Base-by-base conservation (phyloP, 1,284 basidiomycete species). In the Naganishia sp. region DNA sequence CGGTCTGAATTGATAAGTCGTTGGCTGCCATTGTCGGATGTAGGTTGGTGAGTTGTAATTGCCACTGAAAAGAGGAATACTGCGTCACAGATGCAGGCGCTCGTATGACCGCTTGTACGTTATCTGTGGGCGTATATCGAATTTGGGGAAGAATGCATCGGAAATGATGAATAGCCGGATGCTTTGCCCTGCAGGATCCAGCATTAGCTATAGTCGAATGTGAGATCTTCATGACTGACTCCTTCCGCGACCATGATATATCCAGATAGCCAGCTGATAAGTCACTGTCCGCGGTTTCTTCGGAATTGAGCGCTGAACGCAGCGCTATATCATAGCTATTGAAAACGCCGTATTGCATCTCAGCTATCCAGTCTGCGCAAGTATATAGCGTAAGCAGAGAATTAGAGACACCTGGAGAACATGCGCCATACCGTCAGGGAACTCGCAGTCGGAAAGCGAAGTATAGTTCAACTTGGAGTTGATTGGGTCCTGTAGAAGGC, bases 41-140 rank as follows among this genome's bases (percentile, higher is more conserved):
- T 13, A 74, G 68, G 64, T 80, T 80, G 33, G 68, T 52, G 45
- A 80, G 63, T 5, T 67, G 56, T 15, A 80, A 68, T 10, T 48
- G 42, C n/a, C 78, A 45, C 5, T 61, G 18, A 68, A 79, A 77
- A 6, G 78, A 72, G n/a, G 64, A 16, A 57, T 74, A 66, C 1
- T 74, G 65, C 9, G 72, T 67, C 4, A 57, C 45, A 0, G 71
- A 53, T 0, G 74, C 74, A 2, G 69, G 44, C 9, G 63, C 28
- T 3, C 75, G 60, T 10, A 66, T 59, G 10, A 64, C 48, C 6
- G 74, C 72, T 5, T 72, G 67, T 18, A 78, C 67, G 68, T 73
- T 75, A 1, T 73, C 72, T 25, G 28, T 61, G 9, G 59, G 59
- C 39, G 23, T 61, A 42, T 61, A 52, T 15, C 28, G 49, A 6